Evolutionary conservation across 1,284 basidiomycete species (phyloP), one percentile per base, ranked within the genome.

Genomic region (Chalciporus sp.): DNA sequence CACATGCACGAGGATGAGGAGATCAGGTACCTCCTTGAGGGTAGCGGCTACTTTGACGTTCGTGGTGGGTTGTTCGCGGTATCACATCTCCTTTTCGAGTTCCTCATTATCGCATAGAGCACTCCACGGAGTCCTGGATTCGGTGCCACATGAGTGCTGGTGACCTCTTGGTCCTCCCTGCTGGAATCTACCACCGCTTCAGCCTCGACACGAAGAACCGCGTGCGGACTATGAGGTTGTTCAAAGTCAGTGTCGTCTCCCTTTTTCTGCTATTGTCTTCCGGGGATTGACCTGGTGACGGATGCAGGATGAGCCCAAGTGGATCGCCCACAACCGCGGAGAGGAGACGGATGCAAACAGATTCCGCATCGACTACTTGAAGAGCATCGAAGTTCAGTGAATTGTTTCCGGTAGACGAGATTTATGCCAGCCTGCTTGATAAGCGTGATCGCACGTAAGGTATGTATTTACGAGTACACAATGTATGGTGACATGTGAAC

Each of bases 1-100:
- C 91, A 93, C 65, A 78, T 93, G 72, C 91, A 93, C 61, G 90
- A 94, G 70, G 92, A 94, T 62, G 91, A 94, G 70, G 91, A 94
- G 73, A 94, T 94, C 62, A 78, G 92, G 8, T 95, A 89, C 68
- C 84, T 94, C 57, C 76, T 89, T 29, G 79, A 79, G 6, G 92
- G 92, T 19, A 84, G 82, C 40, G 91, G 90, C 0, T 95, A 84
- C 76, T 95, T 94, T 65, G 91, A 92, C 61, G 79, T 92, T 26
- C 79, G 89, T 60, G 85, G 87, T 86, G 59, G 52, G 80, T 55
- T n/a, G n/a, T 16, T 7, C 8, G 9, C 28, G 23, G 37, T 42
- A 23, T 35, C 47, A 7, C n/a, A 12, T 26, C 19, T 23, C 4
- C 11, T 14, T 42, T 8, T 4, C 11, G 11, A 5, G 23, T 1